Base-by-base conservation (phyloP, 2,329 filamentous ascomycete species). In the Fusarium paranaense region DNA sequence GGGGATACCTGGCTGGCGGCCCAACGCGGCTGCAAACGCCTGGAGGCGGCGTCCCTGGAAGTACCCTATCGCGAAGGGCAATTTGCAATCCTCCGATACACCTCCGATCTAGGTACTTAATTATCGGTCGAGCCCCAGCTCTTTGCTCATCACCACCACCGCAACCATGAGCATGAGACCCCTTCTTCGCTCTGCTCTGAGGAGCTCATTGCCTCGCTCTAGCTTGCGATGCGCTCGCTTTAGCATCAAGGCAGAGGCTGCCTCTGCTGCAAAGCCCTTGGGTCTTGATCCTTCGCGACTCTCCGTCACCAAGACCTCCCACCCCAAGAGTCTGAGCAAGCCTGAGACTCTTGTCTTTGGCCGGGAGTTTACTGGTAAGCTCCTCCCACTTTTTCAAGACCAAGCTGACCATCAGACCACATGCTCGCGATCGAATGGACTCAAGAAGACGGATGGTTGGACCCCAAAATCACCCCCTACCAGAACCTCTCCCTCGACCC, bases 341-440 rank as follows among this genome's bases (percentile, higher is more conserved):
- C 90, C 93, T 16, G 90, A 96, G 81, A 91, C 97, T 73, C 91
- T 99, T 64, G 87, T 98, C 73, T 99, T 99, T 83, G 97, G 97
- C 73, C 90, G 90, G 76, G 93, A 92, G 59, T 99, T 99, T 84
- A 98, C 97, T 79, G 95, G 95, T 95, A 85, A 62, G 64, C 20
- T 66, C 68, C 38, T 38, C 37, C 18, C 30, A 35, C 45, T 16
- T 30, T n/a, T 4, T 33, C 27, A 14, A 54, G 27, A 14, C 32
- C 9, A 65, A 33, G 63, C 71, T 79, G 69, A 74, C 69, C 60
- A 40, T 33, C 66, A 97, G 97, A 99, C 86, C 97, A 98, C 86
- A 98, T 99, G 96, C 92, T 98, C 80, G 92, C 93, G 69, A 89
- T 97, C 77, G 95, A 98, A 87, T 99, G 97, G 97, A 96, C 93